Percentiles rank a stretch among this genome's conserved stretches.
These are phyloP conservation scores for Pontederia paniculata DNA, from an alignment of 176 grass and related monocot genomes.

Conservation along the genomic window DNA sequence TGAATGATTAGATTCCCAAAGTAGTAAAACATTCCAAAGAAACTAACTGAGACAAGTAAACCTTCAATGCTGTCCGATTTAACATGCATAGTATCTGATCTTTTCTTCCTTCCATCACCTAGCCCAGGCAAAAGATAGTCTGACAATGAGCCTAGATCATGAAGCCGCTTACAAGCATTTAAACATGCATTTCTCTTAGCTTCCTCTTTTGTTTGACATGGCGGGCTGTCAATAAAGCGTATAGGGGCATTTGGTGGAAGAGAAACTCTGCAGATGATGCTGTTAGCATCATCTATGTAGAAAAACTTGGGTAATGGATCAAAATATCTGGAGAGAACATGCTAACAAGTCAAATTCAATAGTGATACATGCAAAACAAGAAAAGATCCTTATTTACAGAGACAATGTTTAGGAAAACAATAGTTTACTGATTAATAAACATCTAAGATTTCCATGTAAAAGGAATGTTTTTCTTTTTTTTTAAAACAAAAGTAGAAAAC, in stretches of 20 bases:
- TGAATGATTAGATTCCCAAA: conserved; percentile 13
- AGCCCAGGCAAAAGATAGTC: conserved; percentile 82
- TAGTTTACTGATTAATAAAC: no score
- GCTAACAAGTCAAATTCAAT: no score
- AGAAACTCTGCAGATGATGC: conserved; percentile 63
- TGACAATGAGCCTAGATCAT: conserved; percentile 66
- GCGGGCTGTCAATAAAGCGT: conserved; percentile 55
- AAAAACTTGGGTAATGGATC: conserved; percentile 49
- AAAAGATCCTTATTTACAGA: no score
- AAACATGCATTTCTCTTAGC: conserved; percentile 84
- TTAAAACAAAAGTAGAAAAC: no score
- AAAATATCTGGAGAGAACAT: conserved; percentile 57
- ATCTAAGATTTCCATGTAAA: no score
- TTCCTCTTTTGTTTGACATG: conserved; percentile 66
- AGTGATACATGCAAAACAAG: no score
- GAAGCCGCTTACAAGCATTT: conserved; percentile 69
- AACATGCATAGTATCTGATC: conserved; percentile 27
- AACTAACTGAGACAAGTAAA: conserved; percentile 14
- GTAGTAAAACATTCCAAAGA: neutral
- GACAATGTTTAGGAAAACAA: no score
- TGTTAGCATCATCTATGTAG: conserved; percentile 48
- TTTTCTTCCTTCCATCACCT: conserved; percentile 40
- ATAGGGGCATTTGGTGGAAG: conserved; percentile 88
- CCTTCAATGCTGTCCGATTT: conserved; percentile 30
- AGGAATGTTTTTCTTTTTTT: no score